Evolutionary conservation across 164 flowering plant genomes (phyloP).

Genomic region (Santalum album): DNA sequence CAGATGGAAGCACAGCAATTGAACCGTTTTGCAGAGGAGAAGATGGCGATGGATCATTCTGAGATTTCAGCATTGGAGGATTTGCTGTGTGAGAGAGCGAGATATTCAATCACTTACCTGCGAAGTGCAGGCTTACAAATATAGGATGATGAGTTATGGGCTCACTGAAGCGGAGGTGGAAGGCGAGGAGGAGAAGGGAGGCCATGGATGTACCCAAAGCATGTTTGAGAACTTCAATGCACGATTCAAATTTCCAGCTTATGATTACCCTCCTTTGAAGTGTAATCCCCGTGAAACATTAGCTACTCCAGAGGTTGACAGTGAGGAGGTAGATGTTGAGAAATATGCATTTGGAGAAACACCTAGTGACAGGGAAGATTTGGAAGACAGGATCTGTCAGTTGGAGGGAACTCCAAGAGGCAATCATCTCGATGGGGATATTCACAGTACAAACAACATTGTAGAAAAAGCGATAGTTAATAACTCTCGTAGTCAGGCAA

Average conservation of each 20-base stretch:
- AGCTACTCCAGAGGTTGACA: conserved; percentile 29
- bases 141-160: conserved; percentile 87
- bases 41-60: conserved; percentile 79
- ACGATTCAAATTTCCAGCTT: conserved; percentile 36
- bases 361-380: conserved; percentile 33
- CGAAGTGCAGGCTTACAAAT: conserved; percentile 81
- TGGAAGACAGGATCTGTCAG: conserved; percentile 35
- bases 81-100: conserved; percentile 76
- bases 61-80: conserved; percentile 66
- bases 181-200: conserved; percentile 24
- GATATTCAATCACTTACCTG: conserved; percentile 60
- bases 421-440: conserved; percentile 40
- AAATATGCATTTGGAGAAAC: conserved; percentile 68
- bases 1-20: conserved; percentile 85
- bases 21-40: conserved; percentile 90
- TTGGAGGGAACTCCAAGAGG: conserved; percentile 39
- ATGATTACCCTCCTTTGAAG: conserved; percentile 70
- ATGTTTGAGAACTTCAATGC: conserved; percentile 26
- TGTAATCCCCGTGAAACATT: conserved; percentile 46
- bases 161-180: conserved; percentile 61
- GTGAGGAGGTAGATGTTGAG: conserved; percentile 49
- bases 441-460: conserved; percentile 31
- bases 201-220: conserved; percentile 20
- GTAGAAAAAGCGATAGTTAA: conserved; percentile 59
- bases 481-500: conserved; percentile 44